These are phyloP conservation scores for Alternaria brassicae DNA, from an alignment of 2,329 filamentous ascomycete genomes.

Conservation along the genomic window DNA sequence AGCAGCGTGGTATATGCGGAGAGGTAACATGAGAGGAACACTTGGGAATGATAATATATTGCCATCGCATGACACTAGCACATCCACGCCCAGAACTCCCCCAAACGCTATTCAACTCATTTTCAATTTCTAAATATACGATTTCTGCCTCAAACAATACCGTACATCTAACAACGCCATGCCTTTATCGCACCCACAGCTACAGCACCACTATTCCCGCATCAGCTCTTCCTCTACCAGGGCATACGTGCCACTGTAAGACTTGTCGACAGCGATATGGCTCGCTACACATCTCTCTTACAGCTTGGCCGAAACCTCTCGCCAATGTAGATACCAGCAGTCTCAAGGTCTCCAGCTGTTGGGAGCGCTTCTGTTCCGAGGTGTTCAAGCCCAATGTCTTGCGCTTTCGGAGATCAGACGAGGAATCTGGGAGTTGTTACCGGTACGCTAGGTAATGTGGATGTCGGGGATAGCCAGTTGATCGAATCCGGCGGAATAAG, in stretches of 20 bases:
- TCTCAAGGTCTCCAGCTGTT: constrained; percentile 52
- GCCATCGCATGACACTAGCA: not conserved
- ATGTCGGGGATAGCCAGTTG: constrained; percentile 29
- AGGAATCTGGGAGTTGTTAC: constrained; percentile 47
- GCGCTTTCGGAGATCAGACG: constrained; percentile 29
- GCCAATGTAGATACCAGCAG: constrained; percentile 37
- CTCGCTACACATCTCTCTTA: constrained; percentile 50
- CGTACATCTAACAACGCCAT: constrained; percentile 50
- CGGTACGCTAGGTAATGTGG: constrained; percentile 49
- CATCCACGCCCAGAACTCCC: not conserved
- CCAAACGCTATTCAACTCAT: not conserved
- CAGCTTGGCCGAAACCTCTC: constrained; percentile 49
- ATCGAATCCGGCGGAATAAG: constrained; percentile 49
- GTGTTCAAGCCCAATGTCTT: constrained; percentile 58
- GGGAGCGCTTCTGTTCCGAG: constrained; percentile 53
- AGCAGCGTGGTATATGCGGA: not conserved
- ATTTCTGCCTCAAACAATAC: constrained; percentile 12
- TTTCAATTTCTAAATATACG: not conserved
- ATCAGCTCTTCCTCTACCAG: constrained; percentile 53
- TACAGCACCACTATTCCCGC: constrained; percentile 49
- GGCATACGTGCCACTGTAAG: constrained; percentile 57
- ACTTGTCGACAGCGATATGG: constrained; percentile 59
- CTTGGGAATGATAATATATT: not conserved
- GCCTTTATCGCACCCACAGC: constrained; percentile 56
- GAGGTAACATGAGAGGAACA: not conserved